phyloP scores from a whole-genome alignment of 2,329 filamentous ascomycete genomes.

The Fusarium sp. region DNA sequence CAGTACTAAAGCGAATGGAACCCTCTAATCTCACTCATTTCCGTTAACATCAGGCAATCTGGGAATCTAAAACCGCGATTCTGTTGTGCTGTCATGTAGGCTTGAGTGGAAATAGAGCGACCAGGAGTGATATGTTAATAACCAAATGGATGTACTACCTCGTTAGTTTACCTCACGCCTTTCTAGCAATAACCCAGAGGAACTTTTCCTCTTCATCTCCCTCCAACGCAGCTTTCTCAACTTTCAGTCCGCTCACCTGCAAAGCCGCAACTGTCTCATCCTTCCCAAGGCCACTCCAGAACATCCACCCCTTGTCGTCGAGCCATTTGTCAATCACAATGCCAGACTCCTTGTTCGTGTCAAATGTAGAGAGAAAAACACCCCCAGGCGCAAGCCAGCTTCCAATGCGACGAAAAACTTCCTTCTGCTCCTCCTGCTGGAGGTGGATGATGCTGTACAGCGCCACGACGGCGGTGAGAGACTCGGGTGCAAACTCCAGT shows the following conservation, averaged over 20 bases:
- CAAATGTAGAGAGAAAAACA: constrained; percentile 7
- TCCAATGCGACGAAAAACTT: background rate
- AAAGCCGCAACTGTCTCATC: background rate
- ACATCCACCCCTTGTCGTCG: constrained; percentile 25
- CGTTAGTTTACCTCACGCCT: background rate
- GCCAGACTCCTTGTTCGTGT: background rate
- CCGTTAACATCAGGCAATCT: no score
- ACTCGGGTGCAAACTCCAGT: constrained; percentile 5
- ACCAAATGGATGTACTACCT: background rate
- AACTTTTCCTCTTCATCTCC: constrained; percentile 11
- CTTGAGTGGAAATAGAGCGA: background rate
- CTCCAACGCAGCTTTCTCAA: background rate
- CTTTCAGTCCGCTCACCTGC: background rate
- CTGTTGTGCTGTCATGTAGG: background rate
- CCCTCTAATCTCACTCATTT: no score
- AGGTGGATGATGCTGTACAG: constrained; percentile 29
- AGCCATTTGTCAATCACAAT: constrained; percentile 1
- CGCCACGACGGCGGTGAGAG: constrained; percentile 10
- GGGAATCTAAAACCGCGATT: background rate
- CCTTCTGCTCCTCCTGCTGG: constrained; percentile 8
- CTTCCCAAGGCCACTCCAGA: constrained; percentile 18
- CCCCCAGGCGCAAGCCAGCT: constrained; percentile 21
- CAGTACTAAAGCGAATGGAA: no score
- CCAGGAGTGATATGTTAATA: background rate
- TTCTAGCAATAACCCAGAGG: constrained; percentile 5